Conservation (phyloP, 352 stramenopile genomes). For the Phytopythium vexans region DNA sequence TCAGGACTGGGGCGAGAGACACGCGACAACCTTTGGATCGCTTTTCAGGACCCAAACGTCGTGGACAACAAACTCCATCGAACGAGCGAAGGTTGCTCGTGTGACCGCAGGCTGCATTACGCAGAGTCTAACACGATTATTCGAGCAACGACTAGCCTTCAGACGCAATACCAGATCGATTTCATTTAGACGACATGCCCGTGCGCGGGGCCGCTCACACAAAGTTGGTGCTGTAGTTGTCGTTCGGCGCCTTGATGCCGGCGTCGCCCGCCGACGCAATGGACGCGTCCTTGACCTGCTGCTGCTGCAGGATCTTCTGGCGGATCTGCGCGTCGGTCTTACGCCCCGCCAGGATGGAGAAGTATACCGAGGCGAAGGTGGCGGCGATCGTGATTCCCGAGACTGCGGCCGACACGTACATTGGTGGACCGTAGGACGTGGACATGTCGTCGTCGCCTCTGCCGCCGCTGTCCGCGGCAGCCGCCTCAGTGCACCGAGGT, state of each 20-base stretch:
- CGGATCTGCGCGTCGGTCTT: conserved; percentile 15
- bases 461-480: conserved; percentile 8
- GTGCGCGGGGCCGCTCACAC: too few species aligned
- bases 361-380: conserved; percentile 19
- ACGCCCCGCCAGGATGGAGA: conserved; percentile 13
- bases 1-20: too few species aligned
- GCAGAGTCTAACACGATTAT: too few species aligned
- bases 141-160: too few species aligned
- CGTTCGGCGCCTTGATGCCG: conserved; percentile 15
- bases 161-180: too few species aligned
- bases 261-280: conserved; percentile 16
- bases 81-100: too few species aligned
- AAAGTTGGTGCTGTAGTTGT: conserved; percentile 43
- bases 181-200: too few species aligned
- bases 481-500: conserved; percentile 23
- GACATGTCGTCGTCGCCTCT: conserved; percentile 6
- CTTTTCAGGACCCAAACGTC: too few species aligned
- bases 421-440: conserved; percentile 19
- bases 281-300: conserved; percentile 10
- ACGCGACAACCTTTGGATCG: too few species aligned
- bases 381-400: conserved; percentile 20
- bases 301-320: conserved; percentile 2
- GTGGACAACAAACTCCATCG: too few species aligned
- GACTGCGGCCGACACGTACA: conserved; percentile 19
- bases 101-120: too few species aligned